A percentile compares a stretch with the other conserved stretches of the same genome.
These are phyloP conservation scores for Deakozyma indianensis DNA, from an alignment of 805 yeast species.

Conservation along the genomic window DNA sequence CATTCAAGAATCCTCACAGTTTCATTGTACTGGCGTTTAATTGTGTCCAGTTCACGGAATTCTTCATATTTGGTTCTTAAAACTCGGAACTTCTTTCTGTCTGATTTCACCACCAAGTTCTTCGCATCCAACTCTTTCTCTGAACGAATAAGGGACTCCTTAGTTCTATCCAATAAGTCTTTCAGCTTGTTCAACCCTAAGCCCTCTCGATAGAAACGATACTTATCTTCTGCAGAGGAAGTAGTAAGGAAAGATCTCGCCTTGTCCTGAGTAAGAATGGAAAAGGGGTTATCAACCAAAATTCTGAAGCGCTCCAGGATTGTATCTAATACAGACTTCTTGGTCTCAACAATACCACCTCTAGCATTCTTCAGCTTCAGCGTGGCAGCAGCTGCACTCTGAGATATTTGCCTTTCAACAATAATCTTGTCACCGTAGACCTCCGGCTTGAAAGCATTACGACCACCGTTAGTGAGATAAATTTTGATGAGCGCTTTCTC, in stretches of 20 bases:
- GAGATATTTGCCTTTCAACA: slow-evolving; percentile 48
- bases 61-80: too few species aligned
- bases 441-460: slow-evolving; percentile 49
- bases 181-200: neutral
- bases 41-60: neutral
- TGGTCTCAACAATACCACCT: slow-evolving; percentile 41
- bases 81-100: neutral
- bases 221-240: slow-evolving; percentile 59
- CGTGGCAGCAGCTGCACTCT: slow-evolving; percentile 33
- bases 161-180: neutral
- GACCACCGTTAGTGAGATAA: slow-evolving; percentile 38
- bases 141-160: neutral
- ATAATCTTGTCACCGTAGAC: slow-evolving; percentile 55
- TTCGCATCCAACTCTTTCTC: neutral
- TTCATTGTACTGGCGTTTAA: neutral
- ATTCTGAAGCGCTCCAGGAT: slow-evolving; percentile 61
- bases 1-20: neutral
- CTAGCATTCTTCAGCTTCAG: slow-evolving; percentile 41
- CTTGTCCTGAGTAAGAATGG: slow-evolving; percentile 83
- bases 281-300: slow-evolving; percentile 79
- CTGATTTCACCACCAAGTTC: neutral
- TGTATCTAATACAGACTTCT: slow-evolving; percentile 51
- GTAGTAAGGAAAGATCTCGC: slow-evolving; percentile 82
- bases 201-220: slow-evolving; percentile 35
- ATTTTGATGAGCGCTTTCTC: slow-evolving; percentile 51